phyloP scores from a whole-genome alignment of 2,329 filamentous ascomycete genomes.

The Phialocephala sp. region DNA sequence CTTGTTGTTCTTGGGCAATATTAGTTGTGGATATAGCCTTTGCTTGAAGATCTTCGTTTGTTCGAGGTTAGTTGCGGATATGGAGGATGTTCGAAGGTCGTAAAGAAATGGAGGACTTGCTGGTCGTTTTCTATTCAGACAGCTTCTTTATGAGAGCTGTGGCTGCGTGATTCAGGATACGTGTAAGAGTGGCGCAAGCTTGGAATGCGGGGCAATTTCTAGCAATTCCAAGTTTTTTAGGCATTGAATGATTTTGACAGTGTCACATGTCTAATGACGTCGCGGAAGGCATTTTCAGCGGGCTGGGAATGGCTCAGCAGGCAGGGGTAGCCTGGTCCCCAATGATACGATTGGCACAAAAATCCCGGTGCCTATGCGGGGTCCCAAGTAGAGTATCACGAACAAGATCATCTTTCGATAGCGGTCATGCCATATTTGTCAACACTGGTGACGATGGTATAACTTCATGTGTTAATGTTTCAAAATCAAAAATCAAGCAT shows the following conservation, averaged over 20 bases:
- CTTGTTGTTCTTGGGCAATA: slow-evolving; percentile 14
- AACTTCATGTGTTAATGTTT: neutral
- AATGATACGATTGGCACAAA: neutral
- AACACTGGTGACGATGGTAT: neutral
- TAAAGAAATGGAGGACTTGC: neutral
- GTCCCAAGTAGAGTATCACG: neutral
- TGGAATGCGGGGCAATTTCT: slow-evolving; percentile 24
- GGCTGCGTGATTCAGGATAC: slow-evolving; percentile 14
- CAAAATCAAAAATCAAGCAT: neutral
- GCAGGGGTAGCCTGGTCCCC: neutral
- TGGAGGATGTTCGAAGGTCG: neutral
- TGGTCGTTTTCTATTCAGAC: neutral
- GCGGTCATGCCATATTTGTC: neutral
- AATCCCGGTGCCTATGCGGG: neutral
- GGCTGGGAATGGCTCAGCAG: neutral
- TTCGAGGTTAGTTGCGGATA: neutral
- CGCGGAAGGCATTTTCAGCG: slow-evolving; percentile 7
- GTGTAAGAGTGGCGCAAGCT: slow-evolving; percentile 18
- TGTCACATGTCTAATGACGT: slow-evolving; percentile 19
- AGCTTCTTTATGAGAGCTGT: slow-evolving; percentile 3
- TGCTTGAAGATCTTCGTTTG: slow-evolving; percentile 7
- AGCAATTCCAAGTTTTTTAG: slow-evolving; percentile 9
- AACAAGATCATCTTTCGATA: neutral
- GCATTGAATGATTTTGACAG: slow-evolving; percentile 1
- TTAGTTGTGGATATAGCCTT: neutral